Evolutionary conservation across 1,139 yeast species (phyloP), one percentile per base, ranked within the genome.

Genomic region (Ashbya aceris): DNA sequence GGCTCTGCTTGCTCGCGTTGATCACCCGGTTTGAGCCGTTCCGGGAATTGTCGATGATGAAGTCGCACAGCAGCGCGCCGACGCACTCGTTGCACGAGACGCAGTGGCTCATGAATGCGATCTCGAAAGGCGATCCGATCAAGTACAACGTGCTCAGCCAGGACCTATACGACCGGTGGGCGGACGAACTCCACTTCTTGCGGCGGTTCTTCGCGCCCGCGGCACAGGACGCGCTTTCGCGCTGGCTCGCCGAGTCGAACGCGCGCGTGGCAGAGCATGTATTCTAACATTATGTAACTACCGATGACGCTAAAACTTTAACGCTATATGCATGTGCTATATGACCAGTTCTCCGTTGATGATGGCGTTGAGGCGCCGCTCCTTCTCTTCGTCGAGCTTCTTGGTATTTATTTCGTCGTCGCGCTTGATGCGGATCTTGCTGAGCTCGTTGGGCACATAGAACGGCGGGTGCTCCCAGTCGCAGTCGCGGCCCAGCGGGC

Each of bases 401-500:
- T 61, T 52, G n/a, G 64, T 60, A 40, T 60, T 53, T 33, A 61
- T 56, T 44, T 60, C 62, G 30, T 53, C 53, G 41, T 61, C 65
- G 39, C 49, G 51, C 40, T 58, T 55, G 30, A 61, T 60, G 33
- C 52, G 45, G 17, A 52, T 40, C 36, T 52, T 53, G 40, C 61
- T 55, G 31, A 49, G 38, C 17, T 52, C 46, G 28, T 51, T 45
- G 27, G 55, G 55, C 6, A 53, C 45, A 14, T 45, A 40, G 37
- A 56, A 51, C 34, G 45, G 44, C 1, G 61, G 58, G 41, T 60
- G 64, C 9, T 51, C 53, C 48, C 53, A 48, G 33, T 56, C 61
- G 43, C 62, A 58, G 10, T 45, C 41, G 13, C 47, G 46, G 8
- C 67, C 67, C 39, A 51, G 38, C 3, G 97, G 98, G 65, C 99